Evolutionary conservation across 352 stramenopile genomes (phyloP).

Genomic region (Globisporangium heterothallicum): DNA sequence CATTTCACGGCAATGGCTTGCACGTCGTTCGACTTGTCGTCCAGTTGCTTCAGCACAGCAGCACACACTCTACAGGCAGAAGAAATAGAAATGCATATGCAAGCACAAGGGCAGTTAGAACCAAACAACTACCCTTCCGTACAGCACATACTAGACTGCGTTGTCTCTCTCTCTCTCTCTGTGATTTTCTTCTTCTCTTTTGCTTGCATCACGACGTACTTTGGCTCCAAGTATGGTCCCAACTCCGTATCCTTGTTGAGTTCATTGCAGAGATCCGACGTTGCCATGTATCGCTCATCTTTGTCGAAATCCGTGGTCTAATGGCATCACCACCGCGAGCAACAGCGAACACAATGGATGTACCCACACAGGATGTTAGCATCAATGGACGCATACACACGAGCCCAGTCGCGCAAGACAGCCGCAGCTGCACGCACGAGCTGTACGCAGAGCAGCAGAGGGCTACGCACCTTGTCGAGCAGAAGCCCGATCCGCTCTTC

Average conservation of each 20-base stretch:
- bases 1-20: slow-evolving; percentile 92
- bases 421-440: neutral
- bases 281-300: slow-evolving; percentile 99
- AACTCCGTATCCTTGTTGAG: slow-evolving; percentile 92
- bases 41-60: slow-evolving; percentile 94
- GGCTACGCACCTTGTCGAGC: slow-evolving; percentile 67
- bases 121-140: too few species aligned
- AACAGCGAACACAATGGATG: slow-evolving; percentile 2
- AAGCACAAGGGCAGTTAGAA: too few species aligned
- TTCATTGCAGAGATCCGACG: slow-evolving; percentile 96
- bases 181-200: too few species aligned
- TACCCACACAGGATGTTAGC: neutral
- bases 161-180: too few species aligned
- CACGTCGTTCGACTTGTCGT: slow-evolving; percentile 99
- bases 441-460: neutral
- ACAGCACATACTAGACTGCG: too few species aligned
- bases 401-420: neutral
- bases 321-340: neutral
- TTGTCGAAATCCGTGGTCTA: slow-evolving; percentile 91
- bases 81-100: neutral
- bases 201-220: slow-evolving; percentile 59
- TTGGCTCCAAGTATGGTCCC: slow-evolving; percentile 74
- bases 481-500: slow-evolving; percentile 75
- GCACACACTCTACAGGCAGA: slow-evolving; percentile 83
- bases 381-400: neutral